Evolutionary conservation across 2,329 filamentous ascomycete genomes (phyloP), one percentile per base, ranked within the genome.

Genomic region (Cladosporium sp.): DNA sequence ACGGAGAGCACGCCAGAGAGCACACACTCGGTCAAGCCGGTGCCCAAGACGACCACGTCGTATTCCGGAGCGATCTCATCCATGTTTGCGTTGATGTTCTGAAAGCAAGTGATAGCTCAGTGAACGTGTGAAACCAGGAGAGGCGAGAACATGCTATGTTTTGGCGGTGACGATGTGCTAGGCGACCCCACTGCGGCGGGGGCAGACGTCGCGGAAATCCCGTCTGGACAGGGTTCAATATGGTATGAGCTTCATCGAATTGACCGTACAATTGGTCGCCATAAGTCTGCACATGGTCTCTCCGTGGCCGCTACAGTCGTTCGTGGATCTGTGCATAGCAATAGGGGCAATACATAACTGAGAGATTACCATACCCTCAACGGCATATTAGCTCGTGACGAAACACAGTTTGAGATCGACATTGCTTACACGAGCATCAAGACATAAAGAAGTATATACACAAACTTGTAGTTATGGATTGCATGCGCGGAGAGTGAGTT

Each of bases 41-140:
- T 99, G 84, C 94, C 94, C 75, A 99, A 86, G 75, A 99, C 94
- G 75, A 99, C 87, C 77, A 97, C 90, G 84, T 99, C 94, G 84
- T 99, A 99, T 79, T 97, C 92, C 74, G 91, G 90, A 68, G 92
- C 91, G 74, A 99, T 96, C 79, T 97, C 94, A 75, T 97, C 94
- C 94, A 97, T 97, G 79, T 64, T 84, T 78, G 65, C 61, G 64
- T 62, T 52, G 19, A n/a, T 49, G n/a, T 34, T 50, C 22, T 7
- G 40, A 2, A 30, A 47, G 22, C 43, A 55, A 17, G 45, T 43
- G 17, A 37, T 11, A 58, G 45, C 45, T 51, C 45, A 37, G 49
- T 30, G 51, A 59, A 39, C 25, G 22, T 20, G 36, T 34, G 39
- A 47, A 42, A 51, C 38, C 51, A 58, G 55, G 50, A 52, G 36